Percentiles rank a stretch among this genome's conserved stretches.
Conservation (phyloP, 2,329 filamentous ascomycete genomes). For the Phialocephala subalpina region DNA sequence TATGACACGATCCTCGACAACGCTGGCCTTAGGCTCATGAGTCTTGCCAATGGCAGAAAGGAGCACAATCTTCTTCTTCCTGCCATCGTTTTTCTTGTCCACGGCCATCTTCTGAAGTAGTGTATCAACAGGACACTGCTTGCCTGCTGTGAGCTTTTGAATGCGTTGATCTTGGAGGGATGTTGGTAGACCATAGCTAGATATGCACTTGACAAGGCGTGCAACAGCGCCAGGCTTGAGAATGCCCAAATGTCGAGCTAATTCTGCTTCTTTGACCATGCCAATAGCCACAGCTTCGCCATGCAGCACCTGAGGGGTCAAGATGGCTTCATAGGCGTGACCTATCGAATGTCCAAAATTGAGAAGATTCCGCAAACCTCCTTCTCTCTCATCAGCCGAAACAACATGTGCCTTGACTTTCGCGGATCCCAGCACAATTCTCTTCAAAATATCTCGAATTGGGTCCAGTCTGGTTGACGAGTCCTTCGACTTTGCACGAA, state of each 20-base stretch:
- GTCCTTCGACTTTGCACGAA: constrained; percentile 67
- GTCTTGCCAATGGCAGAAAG: constrained; percentile 90
- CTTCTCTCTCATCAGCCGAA: constrained; percentile 92
- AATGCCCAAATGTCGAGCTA: constrained; percentile 88
- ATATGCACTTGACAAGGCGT: constrained; percentile 88
- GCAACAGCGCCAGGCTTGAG: constrained; percentile 88
- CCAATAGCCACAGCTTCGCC: constrained; percentile 96
- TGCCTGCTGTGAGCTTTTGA: constrained; percentile 82
- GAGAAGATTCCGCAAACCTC: constrained; percentile 89
- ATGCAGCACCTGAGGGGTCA: constrained; percentile 94
- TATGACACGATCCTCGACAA: constrained; percentile 87
- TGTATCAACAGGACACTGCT: constrained; percentile 85
- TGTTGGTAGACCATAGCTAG: constrained; percentile 90
- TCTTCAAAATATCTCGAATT: constrained; percentile 75
- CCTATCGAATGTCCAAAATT: constrained; percentile 99
- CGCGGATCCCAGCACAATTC: constrained; percentile 85
- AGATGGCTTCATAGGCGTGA: constrained; percentile 93
- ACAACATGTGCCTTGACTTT: constrained; percentile 94
- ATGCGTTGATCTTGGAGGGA: constrained; percentile 86
- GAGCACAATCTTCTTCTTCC: constrained; percentile 94
- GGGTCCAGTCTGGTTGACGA: constrained; percentile 66
- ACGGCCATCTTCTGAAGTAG: constrained; percentile 94
- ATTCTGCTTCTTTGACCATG: constrained; percentile 97
- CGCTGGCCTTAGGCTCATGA: constrained; percentile 85
- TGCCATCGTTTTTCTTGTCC: constrained; percentile 98